Evolutionary conservation across 345 rosid species (phyloP), one percentile per base, ranked within the genome.

Genomic region (Lepidium sativum): DNA sequence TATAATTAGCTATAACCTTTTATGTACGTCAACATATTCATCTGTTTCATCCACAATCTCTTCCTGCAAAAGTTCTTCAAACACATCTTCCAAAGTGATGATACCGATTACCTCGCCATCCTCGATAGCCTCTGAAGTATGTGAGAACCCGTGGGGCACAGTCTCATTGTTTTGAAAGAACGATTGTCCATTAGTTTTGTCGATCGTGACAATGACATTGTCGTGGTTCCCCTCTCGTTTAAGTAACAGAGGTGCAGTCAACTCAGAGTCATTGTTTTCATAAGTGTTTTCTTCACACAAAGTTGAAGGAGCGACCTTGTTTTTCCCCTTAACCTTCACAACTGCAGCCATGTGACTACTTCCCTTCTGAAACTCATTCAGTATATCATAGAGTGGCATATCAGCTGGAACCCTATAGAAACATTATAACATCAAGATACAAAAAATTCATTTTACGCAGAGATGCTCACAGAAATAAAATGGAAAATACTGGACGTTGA

Each of bases 301-400:
- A 51, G 73, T 69, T 13, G 78, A 69, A 21, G 70, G 78, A 71
- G 74, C 80, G 51, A 54, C 61, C 79, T 79, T 84, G 75, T 44
- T 55, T 76, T 86, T 86, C 27, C 83, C 91, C 67, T 83, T 94
- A 42, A 84, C 80, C 77, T 79, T 90, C 54, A 90, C 99, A 65
- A 94, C 96, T 62, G 99, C 99, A 21, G 99, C 99, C 99, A 94
- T 94, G 74, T 94, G 99, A 76, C 99, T 94, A 75, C 97, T 94
- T 29, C 99, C 99, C 79, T 94, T 90, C 73, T 94, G 99, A 78
- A 94, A 94, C 82, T 94, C 99, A 10, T 92, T 92, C 21, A 92
- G 75, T 58, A 92, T 92, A 77, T 92, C 98, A 64, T 92, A 92
- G 21, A 92, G 71, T 63, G 99, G 99, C 97, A 94, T 94, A 75